Percentiles rank a stretch among this genome's conserved stretches.
Evolutionary conservation across 1,284 basidiomycete species (phyloP).

Genomic region (Cystobasidiaceae sp.): DNA sequence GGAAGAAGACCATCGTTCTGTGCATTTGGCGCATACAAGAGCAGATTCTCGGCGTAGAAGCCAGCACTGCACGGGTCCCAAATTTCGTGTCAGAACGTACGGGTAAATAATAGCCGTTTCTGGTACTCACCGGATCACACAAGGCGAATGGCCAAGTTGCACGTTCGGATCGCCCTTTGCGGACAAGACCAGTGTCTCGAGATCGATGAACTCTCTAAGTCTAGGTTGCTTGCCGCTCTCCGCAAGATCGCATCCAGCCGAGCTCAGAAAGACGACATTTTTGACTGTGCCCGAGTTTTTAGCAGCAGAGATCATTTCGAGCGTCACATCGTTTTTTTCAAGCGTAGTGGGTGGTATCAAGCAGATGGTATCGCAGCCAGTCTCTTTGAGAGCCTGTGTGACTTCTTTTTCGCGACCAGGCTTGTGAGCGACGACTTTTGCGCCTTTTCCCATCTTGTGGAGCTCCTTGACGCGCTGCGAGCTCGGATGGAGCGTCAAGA

Average conservation of each 20-base stretch:
- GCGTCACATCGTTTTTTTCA: constrained; percentile 4
- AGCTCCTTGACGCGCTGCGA: not conserved
- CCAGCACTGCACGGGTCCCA: constrained; percentile 23
- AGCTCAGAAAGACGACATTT: constrained; percentile 34
- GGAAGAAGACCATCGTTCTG: constrained; percentile 35
- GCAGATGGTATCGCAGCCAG: constrained; percentile 5
- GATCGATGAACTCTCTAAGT: constrained; percentile 36
- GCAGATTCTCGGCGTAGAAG: constrained; percentile 37
- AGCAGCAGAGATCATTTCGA: constrained; percentile 14
- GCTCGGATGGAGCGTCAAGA: not conserved
- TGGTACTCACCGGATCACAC: constrained; percentile 24
- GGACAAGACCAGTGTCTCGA: constrained; percentile 34
- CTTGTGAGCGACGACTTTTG: constrained; percentile 3
- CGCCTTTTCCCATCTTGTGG: constrained; percentile 11
- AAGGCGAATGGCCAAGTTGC: constrained; percentile 35
- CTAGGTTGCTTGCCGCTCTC: constrained; percentile 34
- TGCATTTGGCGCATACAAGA: constrained; percentile 33
- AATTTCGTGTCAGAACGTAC: too few relatives aligned
- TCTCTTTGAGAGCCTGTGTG: constrained; percentile 1
- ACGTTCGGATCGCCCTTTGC: constrained; percentile 30
- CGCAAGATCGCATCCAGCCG: constrained; percentile 33
- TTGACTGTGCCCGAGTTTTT: constrained; percentile 5
- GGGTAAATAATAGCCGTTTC: not conserved
- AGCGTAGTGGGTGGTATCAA: constrained; percentile 10
- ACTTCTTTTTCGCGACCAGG: constrained; percentile 13